These are phyloP conservation scores for Trifolium repens DNA, from an alignment of 306 rosid genomes.

Conservation along the genomic window DNA sequence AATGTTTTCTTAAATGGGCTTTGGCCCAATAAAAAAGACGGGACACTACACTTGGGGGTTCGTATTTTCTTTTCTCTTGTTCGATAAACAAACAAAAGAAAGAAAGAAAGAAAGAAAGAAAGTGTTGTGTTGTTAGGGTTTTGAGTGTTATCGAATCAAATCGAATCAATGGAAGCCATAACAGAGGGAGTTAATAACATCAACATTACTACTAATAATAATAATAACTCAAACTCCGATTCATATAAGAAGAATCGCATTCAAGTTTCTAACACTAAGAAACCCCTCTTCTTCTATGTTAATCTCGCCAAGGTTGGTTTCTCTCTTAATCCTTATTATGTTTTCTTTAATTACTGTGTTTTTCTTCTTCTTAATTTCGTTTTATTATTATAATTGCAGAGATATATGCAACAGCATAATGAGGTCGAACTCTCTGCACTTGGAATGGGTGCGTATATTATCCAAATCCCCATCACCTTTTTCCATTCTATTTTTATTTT, in stretches of 20 bases:
- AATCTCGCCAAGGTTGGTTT: conserved; percentile 75
- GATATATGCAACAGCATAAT: conserved; percentile 79
- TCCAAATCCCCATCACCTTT: not conserved
- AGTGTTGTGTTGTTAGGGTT: conserved; percentile 43
- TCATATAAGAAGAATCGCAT: conserved; percentile 71
- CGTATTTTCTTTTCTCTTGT: no score
- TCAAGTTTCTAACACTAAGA: conserved; percentile 80
- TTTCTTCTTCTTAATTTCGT: not conserved
- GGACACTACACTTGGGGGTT: no score
- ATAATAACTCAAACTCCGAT: conserved; percentile 35
- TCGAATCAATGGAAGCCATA: conserved; percentile 53
- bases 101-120: no score
- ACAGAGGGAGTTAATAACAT: conserved; percentile 66
- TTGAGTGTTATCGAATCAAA: not conserved
- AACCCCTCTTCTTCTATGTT: conserved; percentile 78
- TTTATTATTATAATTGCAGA: conserved; percentile 46
- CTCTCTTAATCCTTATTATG: not conserved
- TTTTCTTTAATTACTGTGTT: not conserved
- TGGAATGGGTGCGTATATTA: conserved; percentile 67
- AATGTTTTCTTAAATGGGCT: no score
- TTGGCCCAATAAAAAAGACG: no score
- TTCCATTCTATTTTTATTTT: not conserved
- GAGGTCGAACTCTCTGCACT: conserved; percentile 88
- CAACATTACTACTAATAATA: conserved; percentile 36
- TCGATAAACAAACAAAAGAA: no score